These are phyloP conservation scores for Eurotiales sp. DNA, from an alignment of 2,329 filamentous ascomycete species.

Conservation along the genomic window DNA sequence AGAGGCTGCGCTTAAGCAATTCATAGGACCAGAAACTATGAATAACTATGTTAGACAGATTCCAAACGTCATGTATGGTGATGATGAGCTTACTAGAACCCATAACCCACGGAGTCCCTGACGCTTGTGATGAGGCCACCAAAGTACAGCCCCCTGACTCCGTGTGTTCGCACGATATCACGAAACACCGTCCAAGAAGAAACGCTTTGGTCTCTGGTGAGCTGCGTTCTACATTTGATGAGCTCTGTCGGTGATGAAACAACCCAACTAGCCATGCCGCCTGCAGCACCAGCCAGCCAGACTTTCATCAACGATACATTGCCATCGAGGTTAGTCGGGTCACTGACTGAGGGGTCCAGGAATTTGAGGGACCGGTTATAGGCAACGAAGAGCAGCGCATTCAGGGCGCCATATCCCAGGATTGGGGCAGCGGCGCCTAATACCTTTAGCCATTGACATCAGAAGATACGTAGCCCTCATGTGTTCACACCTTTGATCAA, in stretches of 20 bases:
- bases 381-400: slow-evolving; percentile 82
- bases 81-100: slow-evolving; percentile 66
- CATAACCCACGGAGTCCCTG: slow-evolving; percentile 87
- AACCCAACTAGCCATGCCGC: slow-evolving; percentile 79
- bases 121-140: slow-evolving; percentile 78
- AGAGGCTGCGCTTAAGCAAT: slow-evolving; percentile 61
- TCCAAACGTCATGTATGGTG: not conserved
- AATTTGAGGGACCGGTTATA: slow-evolving; percentile 79
- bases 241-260: slow-evolving; percentile 87
- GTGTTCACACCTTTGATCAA: slow-evolving; percentile 36
- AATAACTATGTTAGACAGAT: not conserved
- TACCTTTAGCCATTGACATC: too few relatives aligned
- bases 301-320: slow-evolving; percentile 57
- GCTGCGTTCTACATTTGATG: slow-evolving; percentile 82
- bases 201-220: slow-evolving; percentile 45
- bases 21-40: slow-evolving; percentile 86
- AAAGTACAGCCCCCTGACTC: slow-evolving; percentile 69
- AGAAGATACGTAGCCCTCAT: too few relatives aligned
- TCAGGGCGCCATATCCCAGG: slow-evolving; percentile 84
- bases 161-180: slow-evolving; percentile 56
- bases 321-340: slow-evolving; percentile 42
- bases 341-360: slow-evolving; percentile 46
- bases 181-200: slow-evolving; percentile 64
- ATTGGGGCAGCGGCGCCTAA: slow-evolving; percentile 77
- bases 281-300: slow-evolving; percentile 75